phyloP scores from a whole-genome alignment of 2,329 filamentous ascomycete genomes.

The Dothiorella sarmentorum region DNA sequence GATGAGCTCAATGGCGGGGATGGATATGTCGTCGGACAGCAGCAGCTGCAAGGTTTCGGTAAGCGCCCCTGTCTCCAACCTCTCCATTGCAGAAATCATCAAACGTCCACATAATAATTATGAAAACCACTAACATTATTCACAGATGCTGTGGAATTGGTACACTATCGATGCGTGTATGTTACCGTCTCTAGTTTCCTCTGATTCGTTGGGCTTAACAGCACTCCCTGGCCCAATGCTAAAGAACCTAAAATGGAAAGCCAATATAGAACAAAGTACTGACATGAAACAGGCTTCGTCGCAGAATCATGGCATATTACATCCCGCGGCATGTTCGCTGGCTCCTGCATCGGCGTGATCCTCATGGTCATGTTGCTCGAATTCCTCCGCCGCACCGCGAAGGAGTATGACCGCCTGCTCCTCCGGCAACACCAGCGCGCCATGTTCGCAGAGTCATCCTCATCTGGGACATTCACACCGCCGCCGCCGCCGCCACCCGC shows the following conservation, averaged over 20 bases:
- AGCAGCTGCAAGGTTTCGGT: slow-evolving; percentile 41
- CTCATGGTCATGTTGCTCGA: slow-evolving; percentile 72
- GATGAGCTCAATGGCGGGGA: not conserved
- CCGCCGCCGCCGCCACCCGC: not conserved
- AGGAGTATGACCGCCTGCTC: slow-evolving; percentile 70
- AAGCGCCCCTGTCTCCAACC: slow-evolving; percentile 14
- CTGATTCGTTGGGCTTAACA: not conserved
- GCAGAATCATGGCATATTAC: slow-evolving; percentile 66
- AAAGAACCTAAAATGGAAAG: too few relatives aligned
- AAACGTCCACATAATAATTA: not conserved
- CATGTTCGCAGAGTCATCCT: slow-evolving; percentile 14
- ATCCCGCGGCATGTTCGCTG: slow-evolving; percentile 69
- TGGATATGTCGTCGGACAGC: slow-evolving; percentile 20
- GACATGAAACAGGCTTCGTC: slow-evolving; percentile 58
- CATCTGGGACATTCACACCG: not conserved
- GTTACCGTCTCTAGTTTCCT: not conserved
- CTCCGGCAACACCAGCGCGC: slow-evolving; percentile 49
- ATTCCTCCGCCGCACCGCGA: slow-evolving; percentile 63
- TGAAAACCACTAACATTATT: not conserved
- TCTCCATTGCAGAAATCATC: too few relatives aligned
- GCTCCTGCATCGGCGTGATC: slow-evolving; percentile 73
- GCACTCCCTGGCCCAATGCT: not conserved
- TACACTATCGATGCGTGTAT: slow-evolving; percentile 63
- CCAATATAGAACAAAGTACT: not conserved
- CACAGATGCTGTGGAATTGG: slow-evolving; percentile 78